Evolutionary conservation across 2,329 filamentous ascomycete species (phyloP).

Genomic region (Fusarium citri): DNA sequence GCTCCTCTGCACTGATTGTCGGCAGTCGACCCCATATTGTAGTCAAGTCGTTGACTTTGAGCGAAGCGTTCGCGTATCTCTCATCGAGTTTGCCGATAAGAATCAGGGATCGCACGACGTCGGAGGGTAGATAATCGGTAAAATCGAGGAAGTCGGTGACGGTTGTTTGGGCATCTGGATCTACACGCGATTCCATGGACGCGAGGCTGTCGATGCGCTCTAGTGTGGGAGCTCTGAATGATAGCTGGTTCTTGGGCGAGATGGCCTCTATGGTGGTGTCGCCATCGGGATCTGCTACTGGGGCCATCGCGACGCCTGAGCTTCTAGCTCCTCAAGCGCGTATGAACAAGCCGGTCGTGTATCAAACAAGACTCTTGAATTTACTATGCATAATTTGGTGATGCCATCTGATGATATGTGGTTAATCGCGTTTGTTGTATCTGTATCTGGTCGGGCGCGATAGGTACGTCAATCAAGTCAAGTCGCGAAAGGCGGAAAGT

Average conservation of each 20-base stretch:
- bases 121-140: slow-evolving; percentile 75
- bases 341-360: not conserved
- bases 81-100: slow-evolving; percentile 73
- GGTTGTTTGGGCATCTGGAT: slow-evolving; percentile 76
- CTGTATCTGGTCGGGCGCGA: slow-evolving; percentile 1
- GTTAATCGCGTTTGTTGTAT: slow-evolving; percentile 20
- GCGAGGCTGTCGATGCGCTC: slow-evolving; percentile 51
- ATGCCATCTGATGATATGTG: slow-evolving; percentile 33
- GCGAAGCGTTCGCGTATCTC: slow-evolving; percentile 67
- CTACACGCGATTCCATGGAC: slow-evolving; percentile 64
- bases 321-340: not conserved
- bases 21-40: slow-evolving; percentile 68
- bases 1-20: slow-evolving; percentile 58
- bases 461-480: slow-evolving; percentile 3
- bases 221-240: slow-evolving; percentile 46
- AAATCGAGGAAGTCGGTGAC: slow-evolving; percentile 77
- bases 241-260: slow-evolving; percentile 46
- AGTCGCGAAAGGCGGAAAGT: slow-evolving; percentile 26
- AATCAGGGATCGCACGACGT: slow-evolving; percentile 73
- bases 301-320: slow-evolving; percentile 42
- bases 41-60: slow-evolving; percentile 67
- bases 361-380: not conserved
- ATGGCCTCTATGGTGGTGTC: slow-evolving; percentile 43
- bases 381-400: slow-evolving; percentile 15
- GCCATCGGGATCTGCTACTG: slow-evolving; percentile 37